Evolutionary conservation across 2,329 filamentous ascomycete genomes (phyloP), one percentile per base, ranked within the genome.

Genomic region (Lachnellula hyalina): DNA sequence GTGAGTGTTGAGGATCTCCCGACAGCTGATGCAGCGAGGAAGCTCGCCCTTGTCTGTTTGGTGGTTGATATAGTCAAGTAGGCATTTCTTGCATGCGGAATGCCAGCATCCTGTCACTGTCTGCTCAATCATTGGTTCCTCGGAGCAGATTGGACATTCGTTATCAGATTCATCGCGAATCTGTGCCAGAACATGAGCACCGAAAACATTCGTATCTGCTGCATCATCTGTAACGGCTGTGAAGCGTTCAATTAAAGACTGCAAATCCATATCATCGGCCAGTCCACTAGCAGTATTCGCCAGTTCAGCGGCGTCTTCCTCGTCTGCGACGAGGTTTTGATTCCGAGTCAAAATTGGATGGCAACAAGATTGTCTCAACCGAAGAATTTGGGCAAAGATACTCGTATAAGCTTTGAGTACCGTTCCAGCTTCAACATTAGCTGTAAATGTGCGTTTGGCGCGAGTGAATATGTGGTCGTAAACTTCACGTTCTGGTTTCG

Each of bases 61-160:
- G 66, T 96, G 91, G 59, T 88, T 84, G 66, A 99, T 95, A 64
- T 90, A 96, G 63, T 90, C 85, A 2, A 95, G 75, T n/a, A 97
- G 75, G 65, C 94, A 99, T 59, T 89, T 87, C 72, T 94, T 96
- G 75, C 94, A 99, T 0, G 94, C 92, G 35, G 90, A 96, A 71
- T 99, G 94, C 91, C 94, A 99, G 72, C 94, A 99, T 0, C 90
- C 90, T 0, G 94, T 97, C 1, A 99, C 94, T 0, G 89, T 87
- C 67, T 96, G 93, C 52, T 96, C 88, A 41, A 90, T 82, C 91
- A 97, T 97, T 3, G 92, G 91, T 70, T 97, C 94, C 70, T 97
- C 93, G 4, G 89, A 84, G 72, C 94, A 99, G 51, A 99, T 89
- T 0, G 94, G 93, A 65, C 94, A 99, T 73, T 99, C 94, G 57